Base-by-base conservation (phyloP, 2,329 filamentous ascomycete genomes). In the Ramularia endophylla region DNA sequence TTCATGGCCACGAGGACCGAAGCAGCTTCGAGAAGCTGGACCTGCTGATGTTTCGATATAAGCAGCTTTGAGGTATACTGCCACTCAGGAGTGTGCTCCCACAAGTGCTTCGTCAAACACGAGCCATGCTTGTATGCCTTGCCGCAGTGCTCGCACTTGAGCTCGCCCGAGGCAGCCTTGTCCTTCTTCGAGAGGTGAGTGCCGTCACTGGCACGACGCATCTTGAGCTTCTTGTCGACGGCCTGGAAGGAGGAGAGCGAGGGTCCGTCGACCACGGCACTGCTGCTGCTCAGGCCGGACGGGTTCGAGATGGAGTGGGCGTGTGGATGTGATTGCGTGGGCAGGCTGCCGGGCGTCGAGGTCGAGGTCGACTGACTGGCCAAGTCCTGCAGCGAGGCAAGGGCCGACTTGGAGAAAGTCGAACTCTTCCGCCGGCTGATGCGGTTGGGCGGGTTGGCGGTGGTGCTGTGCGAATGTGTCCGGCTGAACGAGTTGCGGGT, bases 61-160 rank as follows among this genome's bases (percentile, higher is more conserved):
- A 97, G 81, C 62, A 97, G 75, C 71, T 97, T 97, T 56, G 92
- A 97, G 41, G 92, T 98, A 64, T 84, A 83, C 38, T 89, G 86
- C 92, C 92, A 98, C 71, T 95, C 87, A 54, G 92, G 90, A 65
- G 94, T 94, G 69, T 98, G 92, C 72, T 98, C 92, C 92, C 92
- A 98, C 92, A 95, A 84, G 82, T 98, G 92, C 80, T 97, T 98
- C 66, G 87, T 94, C 75, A 98, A 81, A 81, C 92, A 98, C 75
- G 92, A 97, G 81, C 89, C 94, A 78, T 98, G 92, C 81, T 98
- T 98, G 80, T 98, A 98, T 71, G 88, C 88, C 78, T 98, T 98
- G 68, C 90, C 90, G 74, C 92, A 98, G 70, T 89, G 90, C 65
- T 95, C 87, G 73, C 92, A 98, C 68, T 85, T 87, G 64, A 98